Evolutionary conservation across 1,139 yeast genomes (phyloP), one percentile per base, ranked within the genome.

Genomic region (Oligophagozyma castellii): DNA sequence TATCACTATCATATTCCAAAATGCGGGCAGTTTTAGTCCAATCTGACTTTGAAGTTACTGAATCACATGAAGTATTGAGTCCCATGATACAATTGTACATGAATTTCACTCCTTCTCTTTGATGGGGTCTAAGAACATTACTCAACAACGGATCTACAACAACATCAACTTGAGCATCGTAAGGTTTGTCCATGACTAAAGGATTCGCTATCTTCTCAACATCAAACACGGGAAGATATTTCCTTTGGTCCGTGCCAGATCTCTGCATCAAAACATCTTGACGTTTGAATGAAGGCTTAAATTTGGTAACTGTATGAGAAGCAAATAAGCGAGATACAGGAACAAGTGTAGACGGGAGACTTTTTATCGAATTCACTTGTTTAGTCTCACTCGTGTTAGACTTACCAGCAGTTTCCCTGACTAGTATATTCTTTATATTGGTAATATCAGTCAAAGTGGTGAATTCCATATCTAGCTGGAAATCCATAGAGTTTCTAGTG

Each of bases 21-120:
- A 32, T 16, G 1, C 35, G 5, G 14, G 42, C 32, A 15, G 35
- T 34, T 2, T 35, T 22, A 2, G 39, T 35, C 4, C 26, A 26
- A 14, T 40, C 41, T 4, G 20, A 22, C 15, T 13, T 12, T 7
- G 20, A 7, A 6, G 19, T 22, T 23, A 49, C 51, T 6, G 29
- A 26, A 3, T 28, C 31, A n/a, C 29, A 19, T 3, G 23, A 16
- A 18, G 55, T 53, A 21, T 64, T 54, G 35, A 64, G 55, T 0
- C 93, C 93, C 74, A 78, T 70, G 2, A 84, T 65, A 42, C 94
- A 81, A 33, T 79, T 79, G 44, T 83, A 81, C 43, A 89, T 58
- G 45, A 89, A 89, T 29, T 55, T 53, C 1, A 86, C 79, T 1
- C 95, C 98, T 40, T 77, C 89, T 8, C 68, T 52, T 47, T 89